A percentile compares a stretch with the other conserved stretches of the same genome.
Conservation (phyloP, 768 basidiomycete genomes). For the Pleurotus platypus region DNA sequence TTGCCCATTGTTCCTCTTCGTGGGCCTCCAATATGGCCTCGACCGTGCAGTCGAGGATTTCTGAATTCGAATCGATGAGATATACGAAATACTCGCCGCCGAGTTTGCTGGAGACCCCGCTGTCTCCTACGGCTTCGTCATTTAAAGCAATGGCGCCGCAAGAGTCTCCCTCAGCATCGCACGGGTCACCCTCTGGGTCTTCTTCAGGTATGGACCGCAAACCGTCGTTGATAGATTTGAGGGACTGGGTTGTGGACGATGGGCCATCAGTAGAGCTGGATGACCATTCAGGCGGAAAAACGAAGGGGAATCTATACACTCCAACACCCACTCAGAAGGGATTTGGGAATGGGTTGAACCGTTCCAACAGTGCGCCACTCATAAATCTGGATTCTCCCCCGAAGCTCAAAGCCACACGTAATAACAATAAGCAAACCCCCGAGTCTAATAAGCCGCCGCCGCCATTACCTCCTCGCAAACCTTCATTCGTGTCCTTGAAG, state of each 20-base stretch:
- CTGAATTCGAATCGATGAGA: constrained; percentile 52
- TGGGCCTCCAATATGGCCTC: constrained; percentile 31
- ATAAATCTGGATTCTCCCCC: constrained; percentile 55
- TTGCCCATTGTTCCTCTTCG: too few species aligned
- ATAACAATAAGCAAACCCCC: constrained; percentile 13
- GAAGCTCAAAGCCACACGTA: constrained; percentile 25
- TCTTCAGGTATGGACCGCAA: constrained; percentile 47
- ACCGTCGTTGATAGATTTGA: constrained; percentile 66
- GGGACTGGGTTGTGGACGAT: constrained; percentile 72
- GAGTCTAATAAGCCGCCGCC: constrained; percentile 32
- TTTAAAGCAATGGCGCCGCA: constrained; percentile 39
- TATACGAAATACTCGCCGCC: constrained; percentile 10
- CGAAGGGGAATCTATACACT: background rate
- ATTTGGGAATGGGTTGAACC: constrained; percentile 11
- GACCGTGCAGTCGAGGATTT: constrained; percentile 54
- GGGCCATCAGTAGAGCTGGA: constrained; percentile 26
- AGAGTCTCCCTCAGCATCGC: constrained; percentile 18
- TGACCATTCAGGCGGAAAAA: background rate
- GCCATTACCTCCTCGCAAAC: constrained; percentile 65
- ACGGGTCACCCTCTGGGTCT: constrained; percentile 45
- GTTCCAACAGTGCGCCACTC: constrained; percentile 33
- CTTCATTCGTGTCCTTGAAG: constrained; percentile 47
- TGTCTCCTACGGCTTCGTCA: constrained; percentile 41
- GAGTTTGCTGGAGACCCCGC: constrained; percentile 44
- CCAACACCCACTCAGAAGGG: constrained; percentile 24